Conservation (phyloP, 2,329 filamentous ascomycete species). For the Exophiala sp. region DNA sequence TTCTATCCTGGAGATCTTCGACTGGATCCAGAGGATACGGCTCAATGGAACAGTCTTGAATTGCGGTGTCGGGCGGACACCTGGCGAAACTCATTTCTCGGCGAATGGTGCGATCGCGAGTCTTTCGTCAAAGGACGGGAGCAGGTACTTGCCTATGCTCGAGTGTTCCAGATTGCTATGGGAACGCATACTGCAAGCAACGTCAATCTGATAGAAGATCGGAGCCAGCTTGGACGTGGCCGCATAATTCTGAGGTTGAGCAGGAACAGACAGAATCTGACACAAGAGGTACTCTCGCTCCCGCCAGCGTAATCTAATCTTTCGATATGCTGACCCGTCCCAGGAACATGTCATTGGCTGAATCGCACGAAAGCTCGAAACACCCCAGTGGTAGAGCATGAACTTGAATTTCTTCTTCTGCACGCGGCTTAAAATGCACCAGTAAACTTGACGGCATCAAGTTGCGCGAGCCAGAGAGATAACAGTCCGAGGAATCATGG, state of each 20-base stretch:
- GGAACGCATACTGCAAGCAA: neutral
- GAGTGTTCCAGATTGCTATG: constrained; percentile 21
- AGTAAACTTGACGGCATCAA: too few relatives aligned
- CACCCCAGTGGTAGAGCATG: neutral
- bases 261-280: neutral
- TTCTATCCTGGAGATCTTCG: constrained; percentile 18
- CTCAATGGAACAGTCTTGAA: constrained; percentile 17
- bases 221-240: constrained; percentile 21
- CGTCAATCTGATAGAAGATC: constrained; percentile 21
- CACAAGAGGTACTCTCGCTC: neutral
- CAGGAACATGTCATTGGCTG: neutral
- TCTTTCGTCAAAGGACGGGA: constrained; percentile 20
- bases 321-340: neutral
- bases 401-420: neutral
- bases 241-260: constrained; percentile 19
- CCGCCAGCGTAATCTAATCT: neutral
- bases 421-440: too few relatives aligned
- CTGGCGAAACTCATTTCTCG: constrained; percentile 25
- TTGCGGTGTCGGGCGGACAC: constrained; percentile 24
- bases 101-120: constrained; percentile 26
- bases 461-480: too few relatives aligned
- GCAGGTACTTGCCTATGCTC: constrained; percentile 22
- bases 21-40: constrained; percentile 8
- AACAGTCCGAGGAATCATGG: too few relatives aligned
- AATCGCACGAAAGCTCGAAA: neutral